Conservation (phyloP, 2,329 filamentous ascomycete species). For the Apiospora rasikravindrae region DNA sequence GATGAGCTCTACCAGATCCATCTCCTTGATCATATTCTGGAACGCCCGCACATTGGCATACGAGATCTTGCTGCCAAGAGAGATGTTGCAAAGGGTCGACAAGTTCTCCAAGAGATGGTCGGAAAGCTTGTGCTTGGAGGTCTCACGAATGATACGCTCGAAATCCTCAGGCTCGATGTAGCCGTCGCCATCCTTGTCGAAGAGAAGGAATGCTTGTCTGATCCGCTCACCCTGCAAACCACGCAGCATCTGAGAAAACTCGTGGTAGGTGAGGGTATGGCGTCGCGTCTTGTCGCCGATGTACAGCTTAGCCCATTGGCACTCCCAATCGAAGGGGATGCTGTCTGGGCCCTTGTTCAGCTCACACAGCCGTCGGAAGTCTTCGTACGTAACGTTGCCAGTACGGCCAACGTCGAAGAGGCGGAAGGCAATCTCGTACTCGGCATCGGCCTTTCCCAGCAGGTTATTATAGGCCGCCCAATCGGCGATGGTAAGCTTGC, state of each 20-base stretch:
- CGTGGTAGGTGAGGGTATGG: slow-evolving; percentile 90
- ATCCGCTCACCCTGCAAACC: slow-evolving; percentile 96
- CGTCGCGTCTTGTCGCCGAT: slow-evolving; percentile 86
- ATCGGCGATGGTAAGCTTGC: slow-evolving; percentile 79
- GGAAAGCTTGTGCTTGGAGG: slow-evolving; percentile 92
- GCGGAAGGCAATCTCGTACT: slow-evolving; percentile 98
- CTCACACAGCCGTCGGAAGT: slow-evolving; percentile 85
- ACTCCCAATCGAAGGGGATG: slow-evolving; percentile 96
- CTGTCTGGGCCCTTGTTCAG: slow-evolving; percentile 83
- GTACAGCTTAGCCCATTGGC: slow-evolving; percentile 95
- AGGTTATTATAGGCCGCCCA: slow-evolving; percentile 96
- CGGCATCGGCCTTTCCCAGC: slow-evolving; percentile 90
- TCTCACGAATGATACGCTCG: slow-evolving; percentile 94
- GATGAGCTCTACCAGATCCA: slow-evolving; percentile 96
- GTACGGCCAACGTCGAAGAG: slow-evolving; percentile 88
- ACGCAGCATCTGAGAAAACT: slow-evolving; percentile 98
- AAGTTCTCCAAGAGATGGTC: slow-evolving; percentile 94
- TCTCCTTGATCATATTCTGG: slow-evolving; percentile 96
- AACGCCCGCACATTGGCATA: slow-evolving; percentile 98
- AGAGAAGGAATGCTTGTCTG: slow-evolving; percentile 89
- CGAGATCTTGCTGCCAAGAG: slow-evolving; percentile 87
- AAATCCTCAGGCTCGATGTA: slow-evolving; percentile 97
- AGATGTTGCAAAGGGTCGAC: slow-evolving; percentile 93
- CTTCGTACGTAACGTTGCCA: slow-evolving; percentile 86
- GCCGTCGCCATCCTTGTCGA: slow-evolving; percentile 90